Evolutionary conservation across 2,329 filamentous ascomycete species (phyloP).

Genomic region (Juglanconis oblonga): DNA sequence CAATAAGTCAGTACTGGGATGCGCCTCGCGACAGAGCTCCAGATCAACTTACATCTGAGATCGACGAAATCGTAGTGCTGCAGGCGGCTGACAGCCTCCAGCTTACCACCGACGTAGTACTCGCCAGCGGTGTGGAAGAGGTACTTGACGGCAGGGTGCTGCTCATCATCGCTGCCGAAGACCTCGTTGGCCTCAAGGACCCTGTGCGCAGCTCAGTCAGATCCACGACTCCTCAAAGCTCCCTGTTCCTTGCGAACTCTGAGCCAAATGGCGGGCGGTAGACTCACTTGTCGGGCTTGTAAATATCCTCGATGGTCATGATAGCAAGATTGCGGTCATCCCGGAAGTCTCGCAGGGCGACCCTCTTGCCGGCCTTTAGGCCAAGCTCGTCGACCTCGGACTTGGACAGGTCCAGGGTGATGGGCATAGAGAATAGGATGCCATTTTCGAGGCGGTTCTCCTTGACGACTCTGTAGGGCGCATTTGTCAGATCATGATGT

Average conservation of each 20-base stretch:
- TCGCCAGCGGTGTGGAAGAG: slow-evolving; percentile 78
- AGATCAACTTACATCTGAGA: slow-evolving; percentile 69
- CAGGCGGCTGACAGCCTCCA: slow-evolving; percentile 90
- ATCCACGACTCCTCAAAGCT: background rate
- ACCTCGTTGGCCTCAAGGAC: slow-evolving; percentile 87
- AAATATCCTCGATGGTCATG: slow-evolving; percentile 91
- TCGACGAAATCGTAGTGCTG: slow-evolving; percentile 99
- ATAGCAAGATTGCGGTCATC: slow-evolving; percentile 97
- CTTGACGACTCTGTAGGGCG: slow-evolving; percentile 69
- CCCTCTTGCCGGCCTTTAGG: slow-evolving; percentile 75
- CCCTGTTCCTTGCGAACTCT: too few relatives aligned
- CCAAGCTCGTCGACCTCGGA: slow-evolving; percentile 70
- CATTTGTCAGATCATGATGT: slow-evolving; percentile 4
- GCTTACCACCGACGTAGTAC: slow-evolving; percentile 92
- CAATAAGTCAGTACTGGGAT: background rate
- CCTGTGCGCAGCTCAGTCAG: slow-evolving; percentile 45
- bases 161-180: slow-evolving; percentile 79
- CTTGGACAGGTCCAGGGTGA: slow-evolving; percentile 83
- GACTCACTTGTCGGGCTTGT: slow-evolving; percentile 88
- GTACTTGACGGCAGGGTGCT: slow-evolving; percentile 90
- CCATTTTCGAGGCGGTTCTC: slow-evolving; percentile 84
- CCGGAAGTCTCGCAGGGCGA: slow-evolving; percentile 91
- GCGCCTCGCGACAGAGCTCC: background rate
- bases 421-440: slow-evolving; percentile 93
- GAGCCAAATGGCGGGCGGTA: background rate